phyloP scores from a whole-genome alignment of 2,329 filamentous ascomycete species.

The Mollisia scopiformis region DNA sequence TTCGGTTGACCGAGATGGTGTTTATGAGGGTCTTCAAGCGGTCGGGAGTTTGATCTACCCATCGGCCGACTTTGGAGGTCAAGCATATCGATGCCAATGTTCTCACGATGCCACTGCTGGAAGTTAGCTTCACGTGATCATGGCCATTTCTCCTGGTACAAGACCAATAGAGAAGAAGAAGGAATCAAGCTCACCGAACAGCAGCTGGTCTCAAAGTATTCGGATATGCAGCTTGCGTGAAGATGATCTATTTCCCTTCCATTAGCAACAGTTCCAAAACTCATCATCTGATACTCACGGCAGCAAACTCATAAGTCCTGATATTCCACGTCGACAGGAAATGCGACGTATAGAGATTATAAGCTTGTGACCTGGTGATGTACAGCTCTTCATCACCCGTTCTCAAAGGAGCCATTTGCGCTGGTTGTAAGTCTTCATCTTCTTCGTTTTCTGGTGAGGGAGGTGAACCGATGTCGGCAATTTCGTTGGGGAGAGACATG shows the following conservation, averaged over 20 bases:
- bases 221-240: conserved; percentile 53
- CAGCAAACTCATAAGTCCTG: conserved; percentile 45
- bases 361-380: conserved; percentile 40
- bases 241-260: conserved; percentile 41
- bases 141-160: not conserved
- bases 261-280: not conserved
- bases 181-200: conserved; percentile 37
- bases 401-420: not conserved
- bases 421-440: not conserved
- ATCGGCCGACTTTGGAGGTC: conserved; percentile 45
- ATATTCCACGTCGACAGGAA: conserved; percentile 61
- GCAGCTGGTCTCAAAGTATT: conserved; percentile 45
- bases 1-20: conserved; percentile 45
- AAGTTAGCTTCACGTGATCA: conserved; percentile 20
- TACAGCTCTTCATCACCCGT: conserved; percentile 7
- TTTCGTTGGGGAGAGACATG: not conserved
- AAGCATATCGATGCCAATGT: conserved; percentile 44
- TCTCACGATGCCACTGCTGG: conserved; percentile 37
- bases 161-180: not conserved
- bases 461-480: conserved; percentile 4
- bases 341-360: conserved; percentile 53
- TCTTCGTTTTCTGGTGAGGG: not conserved
- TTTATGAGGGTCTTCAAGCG: conserved; percentile 44
- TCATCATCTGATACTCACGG: conserved; percentile 21
- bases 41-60: conserved; percentile 44